phyloP scores from a whole-genome alignment of 306 rosid genomes.

The Vigna radiata region DNA sequence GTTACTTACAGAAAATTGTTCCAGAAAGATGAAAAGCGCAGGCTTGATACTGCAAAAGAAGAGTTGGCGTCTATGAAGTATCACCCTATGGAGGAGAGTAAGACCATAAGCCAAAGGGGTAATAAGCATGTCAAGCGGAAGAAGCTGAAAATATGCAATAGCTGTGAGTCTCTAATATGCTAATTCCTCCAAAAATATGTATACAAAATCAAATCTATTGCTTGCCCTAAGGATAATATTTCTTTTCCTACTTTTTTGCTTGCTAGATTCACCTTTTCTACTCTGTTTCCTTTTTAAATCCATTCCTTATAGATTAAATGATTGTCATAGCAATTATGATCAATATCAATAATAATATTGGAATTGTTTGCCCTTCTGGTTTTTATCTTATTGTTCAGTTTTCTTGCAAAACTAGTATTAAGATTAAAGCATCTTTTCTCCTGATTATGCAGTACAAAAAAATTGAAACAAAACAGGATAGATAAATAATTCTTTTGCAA shows the following conservation, averaged over 20 bases:
- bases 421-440: conserved; percentile 12
- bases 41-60: conserved; percentile 66
- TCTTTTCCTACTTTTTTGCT: not conserved
- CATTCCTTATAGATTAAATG: not conserved
- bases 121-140: conserved; percentile 49
- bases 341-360: not conserved
- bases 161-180: conserved; percentile 44
- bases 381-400: conserved; percentile 34
- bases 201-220: not conserved
- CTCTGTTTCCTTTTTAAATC: conserved; percentile 23
- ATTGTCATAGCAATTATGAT: conserved; percentile 7
- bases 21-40: conserved; percentile 69
- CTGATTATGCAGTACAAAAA: conserved; percentile 44
- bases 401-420: conserved; percentile 32
- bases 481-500: conserved; percentile 30
- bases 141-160: conserved; percentile 57
- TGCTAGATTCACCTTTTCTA: not conserved
- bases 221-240: conserved; percentile 4
- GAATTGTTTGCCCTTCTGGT: conserved; percentile 16
- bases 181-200: conserved; percentile 26
- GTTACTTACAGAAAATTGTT: conserved; percentile 48
- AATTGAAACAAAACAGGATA: conserved; percentile 30
- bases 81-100: conserved; percentile 64
- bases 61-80: conserved; percentile 68
- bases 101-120: conserved; percentile 29